Evolutionary conservation across 805 yeast species (phyloP), one percentile per base, ranked within the genome.

Genomic region (Metschnikowia proteae): DNA sequence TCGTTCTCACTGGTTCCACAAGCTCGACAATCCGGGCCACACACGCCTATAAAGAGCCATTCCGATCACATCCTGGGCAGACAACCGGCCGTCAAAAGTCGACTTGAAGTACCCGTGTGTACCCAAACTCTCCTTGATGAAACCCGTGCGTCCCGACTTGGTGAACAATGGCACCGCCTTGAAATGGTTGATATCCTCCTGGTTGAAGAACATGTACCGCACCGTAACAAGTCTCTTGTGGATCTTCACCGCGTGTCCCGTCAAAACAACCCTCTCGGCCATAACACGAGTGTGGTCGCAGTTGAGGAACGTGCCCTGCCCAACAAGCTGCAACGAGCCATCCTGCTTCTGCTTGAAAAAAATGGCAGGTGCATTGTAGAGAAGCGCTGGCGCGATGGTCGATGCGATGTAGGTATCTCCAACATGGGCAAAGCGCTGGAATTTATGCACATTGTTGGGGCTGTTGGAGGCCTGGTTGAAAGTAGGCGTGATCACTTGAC

Each of bases 101-200:
- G 97, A 96, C 72, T 94, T 94, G 80, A 86, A 91, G 74, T 92
- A 89, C 54, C 99, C 99, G 65, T 94, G 99, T 1, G 99, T 94
- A 71, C 99, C 99, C 73, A 94, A 76, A 63, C 91, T 81, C 66
- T 92, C 97, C 68, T 88, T 92, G 65, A 95, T 92, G 67, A 86
- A 86, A 47, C 99, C 99, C 22, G 90, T 78, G 67, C 97, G 83
- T 44, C 99, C 99, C 60, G 84, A 78, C 66, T 88, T 89, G 37
- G 98, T 91, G 68, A 89, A 94, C 52, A 94, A 72, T 38, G 98
- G 98, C 57, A 94, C 86, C 4, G 91, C 84, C 70, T 87, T 88
- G 79, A 85, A 94, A 81, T 87, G 87, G 56, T 80, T 80, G 56
- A 95, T 86, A 64, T 94, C 99, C 42, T 86, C 88, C 8, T 88